These are phyloP conservation scores for Candida boidinii DNA, from an alignment of 805 yeast species.

Conservation along the genomic window DNA sequence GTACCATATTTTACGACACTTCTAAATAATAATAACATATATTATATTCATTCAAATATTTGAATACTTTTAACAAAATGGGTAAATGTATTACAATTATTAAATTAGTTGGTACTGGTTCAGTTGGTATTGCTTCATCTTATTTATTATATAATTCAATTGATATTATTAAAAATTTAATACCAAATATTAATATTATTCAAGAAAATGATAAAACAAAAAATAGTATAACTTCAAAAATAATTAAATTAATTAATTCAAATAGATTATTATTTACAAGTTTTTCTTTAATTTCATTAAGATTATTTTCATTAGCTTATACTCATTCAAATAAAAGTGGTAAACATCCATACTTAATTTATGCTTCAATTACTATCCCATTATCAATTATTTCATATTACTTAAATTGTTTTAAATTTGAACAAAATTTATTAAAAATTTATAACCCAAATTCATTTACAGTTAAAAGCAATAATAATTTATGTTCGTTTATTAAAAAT, in stretches of 20 bases:
- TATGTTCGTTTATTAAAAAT: too few relatives aligned
- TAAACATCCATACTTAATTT: slow-evolving; percentile 68
- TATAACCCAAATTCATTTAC: too few relatives aligned
- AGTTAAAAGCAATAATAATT: too few relatives aligned
- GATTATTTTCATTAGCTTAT: slow-evolving; percentile 48
- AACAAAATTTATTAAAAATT: slow-evolving; percentile 18
- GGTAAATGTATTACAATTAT: slow-evolving; percentile 48
- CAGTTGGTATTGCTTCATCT: slow-evolving; percentile 59
- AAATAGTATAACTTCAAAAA: neutral
- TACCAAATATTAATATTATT: neutral
- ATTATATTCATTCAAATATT: neutral
- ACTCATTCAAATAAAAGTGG: slow-evolving; percentile 43
- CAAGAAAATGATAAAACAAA: too few relatives aligned
- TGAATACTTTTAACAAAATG: slow-evolving; percentile 21
- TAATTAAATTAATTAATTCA: too few relatives aligned
- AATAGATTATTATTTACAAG: slow-evolving; percentile 16
- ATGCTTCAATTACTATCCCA: slow-evolving; percentile 51
- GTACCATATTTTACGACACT: neutral
- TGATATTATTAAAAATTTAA: slow-evolving; percentile 3
- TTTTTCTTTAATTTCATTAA: slow-evolving; percentile 41
- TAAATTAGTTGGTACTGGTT: slow-evolving; percentile 56
- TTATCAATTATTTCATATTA: slow-evolving; percentile 25
- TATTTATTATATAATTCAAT: slow-evolving; percentile 29
- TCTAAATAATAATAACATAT: neutral
- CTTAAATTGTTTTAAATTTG: slow-evolving; percentile 17